These are phyloP conservation scores for Corrigiola litoralis DNA, from an alignment of 179 eudicot species.

Conservation along the genomic window DNA sequence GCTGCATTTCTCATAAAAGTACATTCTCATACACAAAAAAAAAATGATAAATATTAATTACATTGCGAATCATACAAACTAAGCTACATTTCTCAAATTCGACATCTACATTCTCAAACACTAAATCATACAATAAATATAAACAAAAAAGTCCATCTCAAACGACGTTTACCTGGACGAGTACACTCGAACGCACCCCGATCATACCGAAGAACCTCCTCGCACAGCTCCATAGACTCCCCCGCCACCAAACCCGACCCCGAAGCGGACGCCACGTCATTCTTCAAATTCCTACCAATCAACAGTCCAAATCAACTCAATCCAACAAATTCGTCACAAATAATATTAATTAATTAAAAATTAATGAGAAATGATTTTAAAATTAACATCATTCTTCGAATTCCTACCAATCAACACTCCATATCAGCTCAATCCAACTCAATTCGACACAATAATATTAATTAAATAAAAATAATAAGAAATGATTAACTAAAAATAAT, in stretches of 20 bases:
- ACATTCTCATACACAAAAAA: too few relatives aligned
- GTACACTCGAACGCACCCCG: conserved; percentile 58
- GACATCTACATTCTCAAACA: neutral
- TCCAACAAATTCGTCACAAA: neutral
- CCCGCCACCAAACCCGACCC: conserved; percentile 28
- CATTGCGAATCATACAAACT: neutral
- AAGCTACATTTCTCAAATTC: neutral
- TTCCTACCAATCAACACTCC: too few relatives aligned
- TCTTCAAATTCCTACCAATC: conserved; percentile 54
- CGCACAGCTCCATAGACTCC: conserved; percentile 49
- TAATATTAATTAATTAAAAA: neutral
- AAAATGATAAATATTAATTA: too few relatives aligned
- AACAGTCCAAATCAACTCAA: neutral
- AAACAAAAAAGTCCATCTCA: neutral
- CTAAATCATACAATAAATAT: neutral
- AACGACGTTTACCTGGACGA: conserved; percentile 58
- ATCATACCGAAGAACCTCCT: conserved; percentile 62
- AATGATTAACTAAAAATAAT: neutral
- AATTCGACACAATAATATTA: too few relatives aligned
- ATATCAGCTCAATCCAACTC: too few relatives aligned
- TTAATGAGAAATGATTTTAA: too few relatives aligned
- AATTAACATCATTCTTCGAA: too few relatives aligned
- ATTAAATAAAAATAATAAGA: too few relatives aligned
- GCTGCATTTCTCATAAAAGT: too few relatives aligned
- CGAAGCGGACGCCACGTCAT: conserved; percentile 32